phyloP scores from a whole-genome alignment of 805 yeast species.

The Ogataea chonburiensis region DNA sequence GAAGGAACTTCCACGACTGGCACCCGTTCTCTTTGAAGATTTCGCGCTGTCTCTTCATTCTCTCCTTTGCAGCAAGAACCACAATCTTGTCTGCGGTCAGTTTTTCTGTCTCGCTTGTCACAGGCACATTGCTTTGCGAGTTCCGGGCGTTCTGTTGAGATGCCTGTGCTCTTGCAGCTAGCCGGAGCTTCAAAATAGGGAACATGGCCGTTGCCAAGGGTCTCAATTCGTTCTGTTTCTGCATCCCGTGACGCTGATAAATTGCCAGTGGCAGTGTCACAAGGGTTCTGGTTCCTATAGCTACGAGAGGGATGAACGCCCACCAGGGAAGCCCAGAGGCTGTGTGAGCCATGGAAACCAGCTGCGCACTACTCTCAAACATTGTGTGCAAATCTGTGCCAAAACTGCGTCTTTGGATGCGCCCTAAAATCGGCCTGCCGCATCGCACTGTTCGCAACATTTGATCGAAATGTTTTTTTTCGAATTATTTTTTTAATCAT shows the following conservation, averaged over 20 bases:
- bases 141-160: conserved; percentile 28
- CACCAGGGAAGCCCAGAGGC: conserved; percentile 79
- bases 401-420: conserved; percentile 1
- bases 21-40: conserved; percentile 67
- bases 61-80: conserved; percentile 72
- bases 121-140: conserved; percentile 22
- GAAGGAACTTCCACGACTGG: conserved; percentile 75
- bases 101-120: conserved; percentile 34
- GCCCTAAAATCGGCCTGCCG: neutral
- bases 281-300: conserved; percentile 60
- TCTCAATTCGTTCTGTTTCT: conserved; percentile 66
- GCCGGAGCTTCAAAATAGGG: conserved; percentile 64
- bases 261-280: conserved; percentile 81
- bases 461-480: neutral
- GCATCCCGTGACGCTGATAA: conserved; percentile 63
- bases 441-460: conserved; percentile 3
- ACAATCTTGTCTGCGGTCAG: conserved; percentile 78
- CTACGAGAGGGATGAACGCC: conserved; percentile 69
- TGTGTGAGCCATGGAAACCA: conserved; percentile 49
- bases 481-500: conserved; percentile 6
- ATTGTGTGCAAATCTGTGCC: conserved; percentile 10
- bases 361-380: conserved; percentile 27
- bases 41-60: conserved; percentile 66
- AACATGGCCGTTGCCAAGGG: conserved; percentile 73
- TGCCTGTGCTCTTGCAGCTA: conserved; percentile 47